Evolutionary conservation across 495 filamentous ascomycete species (phyloP).

Genomic region (Penicillium lagena): DNA sequence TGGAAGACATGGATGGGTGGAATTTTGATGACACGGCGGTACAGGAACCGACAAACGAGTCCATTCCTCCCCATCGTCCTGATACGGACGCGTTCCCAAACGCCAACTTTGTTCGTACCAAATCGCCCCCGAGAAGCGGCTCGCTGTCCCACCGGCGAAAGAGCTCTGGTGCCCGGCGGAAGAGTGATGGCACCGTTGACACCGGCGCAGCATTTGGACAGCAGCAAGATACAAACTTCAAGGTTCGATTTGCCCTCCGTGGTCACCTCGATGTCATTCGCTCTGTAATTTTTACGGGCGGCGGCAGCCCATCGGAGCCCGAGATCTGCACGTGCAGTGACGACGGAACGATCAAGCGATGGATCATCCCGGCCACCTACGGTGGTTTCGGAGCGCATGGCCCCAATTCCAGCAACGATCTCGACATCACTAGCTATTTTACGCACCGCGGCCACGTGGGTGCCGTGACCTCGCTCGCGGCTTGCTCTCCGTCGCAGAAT

Average conservation of each 20-base stretch:
- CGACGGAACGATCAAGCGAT: constrained; percentile 91
- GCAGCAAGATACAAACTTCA: constrained; percentile 67
- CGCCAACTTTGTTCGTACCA: constrained; percentile 66
- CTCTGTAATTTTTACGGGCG: constrained; percentile 91
- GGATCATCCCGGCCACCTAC: constrained; percentile 82
- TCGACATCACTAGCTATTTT: constrained; percentile 89
- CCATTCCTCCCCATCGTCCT: constrained; percentile 55
- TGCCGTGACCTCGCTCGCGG: constrained; percentile 79
- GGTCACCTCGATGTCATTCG: constrained; percentile 92
- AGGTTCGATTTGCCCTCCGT: constrained; percentile 83
- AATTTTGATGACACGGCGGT: constrained; percentile 72
- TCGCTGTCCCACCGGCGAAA: constrained; percentile 72
- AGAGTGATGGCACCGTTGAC: constrained; percentile 48
- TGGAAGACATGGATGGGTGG: constrained; percentile 71
- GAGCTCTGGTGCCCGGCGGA: constrained; percentile 65
- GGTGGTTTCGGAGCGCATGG: constrained; percentile 51
- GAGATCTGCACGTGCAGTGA: constrained; percentile 96
- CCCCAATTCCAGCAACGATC: constrained; percentile 54
- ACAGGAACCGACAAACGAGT: constrained; percentile 37
- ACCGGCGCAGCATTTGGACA: constrained; percentile 22
- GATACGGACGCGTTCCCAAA: constrained; percentile 83
- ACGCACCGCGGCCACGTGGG: constrained; percentile 91
- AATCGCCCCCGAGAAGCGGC: constrained; percentile 67
- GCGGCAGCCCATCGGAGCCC: constrained; percentile 87
- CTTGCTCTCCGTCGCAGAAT: constrained; percentile 76